Evolutionary conservation across 371 early-diverging fungal species (phyloP).

Genomic region (Apophysomyces variabilis): DNA sequence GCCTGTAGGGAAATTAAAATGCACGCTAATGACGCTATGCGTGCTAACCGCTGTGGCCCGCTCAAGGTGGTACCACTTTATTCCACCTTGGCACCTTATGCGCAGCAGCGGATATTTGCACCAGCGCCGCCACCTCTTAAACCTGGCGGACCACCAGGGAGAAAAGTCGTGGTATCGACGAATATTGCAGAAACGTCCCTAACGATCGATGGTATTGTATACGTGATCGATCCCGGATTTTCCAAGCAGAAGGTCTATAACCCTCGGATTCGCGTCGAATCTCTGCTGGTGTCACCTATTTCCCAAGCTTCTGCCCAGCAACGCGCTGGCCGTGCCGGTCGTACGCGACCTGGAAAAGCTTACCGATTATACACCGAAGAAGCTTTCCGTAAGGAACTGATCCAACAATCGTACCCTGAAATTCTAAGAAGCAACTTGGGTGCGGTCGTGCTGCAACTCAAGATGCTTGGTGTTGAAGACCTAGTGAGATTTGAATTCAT

Average conservation of each 20-base stretch:
- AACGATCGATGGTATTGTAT: conserved; percentile 98
- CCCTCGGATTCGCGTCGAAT: conserved; percentile 89
- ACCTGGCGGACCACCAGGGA: conserved; percentile 81
- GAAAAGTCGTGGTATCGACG: conserved; percentile 96
- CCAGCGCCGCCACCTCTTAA: conserved; percentile 81
- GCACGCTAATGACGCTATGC: conserved; percentile 65
- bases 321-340: conserved; percentile 91
- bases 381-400: conserved; percentile 78
- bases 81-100: conserved; percentile 89
- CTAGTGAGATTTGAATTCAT: conserved; percentile 93
- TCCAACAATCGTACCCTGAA: conserved; percentile 91
- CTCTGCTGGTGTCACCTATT: conserved; percentile 75
- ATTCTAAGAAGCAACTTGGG: conserved; percentile 88
- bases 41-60: conserved; percentile 68
- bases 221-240: conserved; percentile 98
- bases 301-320: conserved; percentile 84
- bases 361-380: conserved; percentile 93
- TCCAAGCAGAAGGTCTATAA: conserved; percentile 98
- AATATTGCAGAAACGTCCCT: conserved; percentile 99
- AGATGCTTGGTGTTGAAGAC: conserved; percentile 88
- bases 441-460: conserved; percentile 83
- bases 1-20: conserved; percentile 75
- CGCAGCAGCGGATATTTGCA: conserved; percentile 92
- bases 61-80: conserved; percentile 89
- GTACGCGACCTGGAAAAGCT: conserved; percentile 92